Conservation (phyloP, 352 stramenopile species). For the Stramenopiles sp. region DNA sequence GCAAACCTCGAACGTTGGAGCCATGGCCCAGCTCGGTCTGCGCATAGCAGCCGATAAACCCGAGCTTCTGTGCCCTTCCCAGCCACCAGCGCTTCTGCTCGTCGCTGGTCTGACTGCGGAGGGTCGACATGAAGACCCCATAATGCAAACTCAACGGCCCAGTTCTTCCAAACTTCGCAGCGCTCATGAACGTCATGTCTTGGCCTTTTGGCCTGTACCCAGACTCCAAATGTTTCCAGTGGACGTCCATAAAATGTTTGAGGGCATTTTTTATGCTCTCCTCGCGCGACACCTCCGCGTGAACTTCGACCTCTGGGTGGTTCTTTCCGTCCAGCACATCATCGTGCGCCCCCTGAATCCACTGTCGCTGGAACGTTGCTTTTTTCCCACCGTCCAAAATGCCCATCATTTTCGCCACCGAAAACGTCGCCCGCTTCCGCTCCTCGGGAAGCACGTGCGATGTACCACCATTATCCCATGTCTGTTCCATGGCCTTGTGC, state of each 20-base stretch:
- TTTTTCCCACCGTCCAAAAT: slow-evolving; percentile 1
- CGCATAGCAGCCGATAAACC: slow-evolving; percentile 59
- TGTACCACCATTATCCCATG: not conserved
- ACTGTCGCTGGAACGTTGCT: slow-evolving; percentile 8
- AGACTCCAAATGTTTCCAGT: slow-evolving; percentile 7
- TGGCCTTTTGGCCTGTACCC: slow-evolving; percentile 9
- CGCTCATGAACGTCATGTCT: slow-evolving; percentile 10
- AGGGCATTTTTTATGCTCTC: not conserved
- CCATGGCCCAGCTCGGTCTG: slow-evolving; percentile 87
- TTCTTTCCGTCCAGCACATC: not conserved
- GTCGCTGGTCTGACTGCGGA: slow-evolving; percentile 44
- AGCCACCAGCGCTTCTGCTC: slow-evolving; percentile 58
- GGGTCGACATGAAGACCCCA: slow-evolving; percentile 46
- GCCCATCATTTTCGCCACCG: not conserved
- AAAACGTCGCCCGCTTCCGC: not conserved
- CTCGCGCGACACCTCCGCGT: not conserved
- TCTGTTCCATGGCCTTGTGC: no score
- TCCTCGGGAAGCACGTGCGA: not conserved
- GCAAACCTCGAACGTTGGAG: slow-evolving; percentile 64
- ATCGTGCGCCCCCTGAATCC: not conserved
- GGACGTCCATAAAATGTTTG: slow-evolving; percentile 6
- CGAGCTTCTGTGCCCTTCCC: slow-evolving; percentile 37
- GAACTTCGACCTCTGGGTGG: slow-evolving; percentile 1
- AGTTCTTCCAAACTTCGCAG: slow-evolving; percentile 8
- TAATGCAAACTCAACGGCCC: slow-evolving; percentile 35